A percentile compares a stretch with the other conserved stretches of the same genome.
Evolutionary conservation across 371 early-diverging fungal genomes (phyloP).

Genomic region (Apophysomyces elegans): DNA sequence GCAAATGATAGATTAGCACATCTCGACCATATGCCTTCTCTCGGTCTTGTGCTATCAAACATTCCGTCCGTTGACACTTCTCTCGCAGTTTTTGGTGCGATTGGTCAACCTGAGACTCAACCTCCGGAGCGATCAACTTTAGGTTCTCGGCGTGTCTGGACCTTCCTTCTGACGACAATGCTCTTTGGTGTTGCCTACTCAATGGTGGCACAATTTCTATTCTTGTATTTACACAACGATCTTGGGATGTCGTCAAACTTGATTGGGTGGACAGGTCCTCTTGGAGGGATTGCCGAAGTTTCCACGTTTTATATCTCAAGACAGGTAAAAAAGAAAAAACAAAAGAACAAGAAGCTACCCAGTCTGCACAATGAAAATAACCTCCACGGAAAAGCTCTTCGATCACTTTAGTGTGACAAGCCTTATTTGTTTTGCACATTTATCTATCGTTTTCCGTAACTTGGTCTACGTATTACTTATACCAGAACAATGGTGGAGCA

Average conservation of each 20-base stretch:
- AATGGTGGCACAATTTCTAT: constrained; percentile 46
- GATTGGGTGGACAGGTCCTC: constrained; percentile 47
- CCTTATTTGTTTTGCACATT: constrained; percentile 46
- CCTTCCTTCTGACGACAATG: constrained; percentile 33
- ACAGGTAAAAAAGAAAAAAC: constrained; percentile 27
- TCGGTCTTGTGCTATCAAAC: constrained; percentile 48
- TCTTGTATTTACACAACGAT: constrained; percentile 32
- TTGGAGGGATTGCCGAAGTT: constrained; percentile 43
- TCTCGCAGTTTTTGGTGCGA: constrained; percentile 37
- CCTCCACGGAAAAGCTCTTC: neutral
- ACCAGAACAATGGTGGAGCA: constrained; percentile 36
- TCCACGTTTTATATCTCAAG: constrained; percentile 38
- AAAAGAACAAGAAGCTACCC: neutral
- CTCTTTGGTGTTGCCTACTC: constrained; percentile 39
- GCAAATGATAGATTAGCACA: constrained; percentile 28
- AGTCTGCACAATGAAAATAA: neutral
- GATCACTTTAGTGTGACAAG: constrained; percentile 46
- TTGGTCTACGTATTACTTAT: constrained; percentile 37
- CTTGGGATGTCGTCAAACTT: constrained; percentile 33
- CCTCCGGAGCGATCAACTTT: constrained; percentile 28
- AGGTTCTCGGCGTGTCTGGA: constrained; percentile 18
- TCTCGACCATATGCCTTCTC: constrained; percentile 39
- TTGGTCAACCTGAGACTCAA: constrained; percentile 26
- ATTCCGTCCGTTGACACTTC: constrained; percentile 52
- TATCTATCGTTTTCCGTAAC: constrained; percentile 42